Conservation (phyloP, 495 filamentous ascomycete genomes). For the Tuber melanosporum region DNA sequence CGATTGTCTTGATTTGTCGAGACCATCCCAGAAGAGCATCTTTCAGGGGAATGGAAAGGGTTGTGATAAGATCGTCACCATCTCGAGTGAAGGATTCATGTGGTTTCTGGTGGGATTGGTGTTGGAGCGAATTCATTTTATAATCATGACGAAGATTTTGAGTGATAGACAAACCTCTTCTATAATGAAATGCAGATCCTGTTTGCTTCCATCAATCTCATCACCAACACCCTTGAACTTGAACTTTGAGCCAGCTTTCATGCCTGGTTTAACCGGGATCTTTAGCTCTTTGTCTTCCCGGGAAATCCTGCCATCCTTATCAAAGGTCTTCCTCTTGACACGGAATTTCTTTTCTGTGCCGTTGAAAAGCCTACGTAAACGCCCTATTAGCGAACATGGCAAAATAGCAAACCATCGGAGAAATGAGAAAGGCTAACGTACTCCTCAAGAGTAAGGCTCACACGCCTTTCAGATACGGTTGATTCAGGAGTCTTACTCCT, state of each 20-base stretch:
- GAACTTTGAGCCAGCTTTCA: slow-evolving; percentile 94
- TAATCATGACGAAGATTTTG: not conserved
- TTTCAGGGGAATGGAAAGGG: slow-evolving; percentile 77
- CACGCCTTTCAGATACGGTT: slow-evolving; percentile 76
- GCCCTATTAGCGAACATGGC: not conserved
- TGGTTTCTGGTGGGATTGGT: slow-evolving; percentile 55
- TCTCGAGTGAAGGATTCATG: slow-evolving; percentile 76
- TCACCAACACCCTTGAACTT: slow-evolving; percentile 95
- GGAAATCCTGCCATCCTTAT: slow-evolving; percentile 70
- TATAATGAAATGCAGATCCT: slow-evolving; percentile 91
- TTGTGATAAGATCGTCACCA: slow-evolving; percentile 74
- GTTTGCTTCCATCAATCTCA: slow-evolving; percentile 93
- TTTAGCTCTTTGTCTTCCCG: slow-evolving; percentile 84
- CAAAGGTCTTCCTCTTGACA: slow-evolving; percentile 92
- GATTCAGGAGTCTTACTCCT: slow-evolving; percentile 64
- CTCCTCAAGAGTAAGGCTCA: slow-evolving; percentile 79
- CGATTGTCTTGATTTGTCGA: slow-evolving; percentile 84
- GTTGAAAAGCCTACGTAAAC: slow-evolving; percentile 51
- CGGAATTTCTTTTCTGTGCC: slow-evolving; percentile 92
- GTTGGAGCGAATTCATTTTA: slow-evolving; percentile 23
- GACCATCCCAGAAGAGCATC: slow-evolving; percentile 96
- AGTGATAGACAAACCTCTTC: slow-evolving; percentile 66
- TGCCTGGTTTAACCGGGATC: slow-evolving; percentile 86
- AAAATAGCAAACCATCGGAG: not conserved
- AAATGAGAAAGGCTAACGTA: slow-evolving; percentile 17